Evolutionary conservation across 73 alveolate species (phyloP), one percentile per base, ranked within the genome.

Genomic region (Paramecium pentaurelia): DNA sequence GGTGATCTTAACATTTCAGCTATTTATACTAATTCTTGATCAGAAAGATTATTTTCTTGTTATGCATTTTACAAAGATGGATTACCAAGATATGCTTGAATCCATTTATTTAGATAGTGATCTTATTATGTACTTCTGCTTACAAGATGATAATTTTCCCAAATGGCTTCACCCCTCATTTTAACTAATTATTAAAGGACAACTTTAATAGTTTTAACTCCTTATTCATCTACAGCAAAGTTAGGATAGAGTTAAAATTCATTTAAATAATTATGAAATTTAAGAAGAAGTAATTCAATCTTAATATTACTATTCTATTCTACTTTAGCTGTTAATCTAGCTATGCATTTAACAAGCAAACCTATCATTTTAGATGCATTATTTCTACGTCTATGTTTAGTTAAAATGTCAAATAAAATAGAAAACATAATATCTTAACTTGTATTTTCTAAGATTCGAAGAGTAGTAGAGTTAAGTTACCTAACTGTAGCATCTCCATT

Each of bases 401-500:
- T 89, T 28, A 89, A 28, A 16, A 71, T 77, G 10, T 89, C 94
- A 45, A 89, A 83, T 42, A 71, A 45, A 44, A 89, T 89, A 5
- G 75, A 47, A 45, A 71, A 89, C 44, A 89, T 89, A 14, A 71
- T 34, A 32, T 89, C 94, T 7, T 60, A 83, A 27, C 68, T 64
- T 6, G 94, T 71, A 27, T 89, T 89, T 89, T 89, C 94, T 18
- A 89, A 51, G 25, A 89, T 89, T 2, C 94, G 77, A 27, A 89
- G 85, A 40, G 75, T 89, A 3, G 94, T 89, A 7, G 94, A 68
- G 30, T 89, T 89, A 4, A 89, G 47, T 12, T 71, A 28, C 37
- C 77, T 89, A 38, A 89, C 88, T 10, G 88, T 70, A 22, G 77
- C 40, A 71, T 47, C 87, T 36, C 88, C 94, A 37, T 89, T 64